These are phyloP conservation scores for Suhomyces anneliseae DNA, from an alignment of 1,139 yeast species.

Conservation along the genomic window DNA sequence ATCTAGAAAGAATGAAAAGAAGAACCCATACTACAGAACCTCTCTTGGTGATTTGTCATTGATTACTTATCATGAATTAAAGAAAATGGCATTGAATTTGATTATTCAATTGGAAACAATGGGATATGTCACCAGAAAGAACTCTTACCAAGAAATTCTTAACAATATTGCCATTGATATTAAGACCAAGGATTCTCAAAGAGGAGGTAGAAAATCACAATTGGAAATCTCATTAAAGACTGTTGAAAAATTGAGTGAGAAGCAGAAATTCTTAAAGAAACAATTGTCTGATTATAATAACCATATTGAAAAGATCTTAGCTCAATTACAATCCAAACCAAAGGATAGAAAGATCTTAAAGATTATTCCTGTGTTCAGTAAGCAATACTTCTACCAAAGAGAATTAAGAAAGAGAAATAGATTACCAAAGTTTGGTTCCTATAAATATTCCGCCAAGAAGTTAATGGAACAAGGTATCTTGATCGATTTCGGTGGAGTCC, in stretches of 20 bases:
- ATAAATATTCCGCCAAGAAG: slow-evolving; percentile 75
- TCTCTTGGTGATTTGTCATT: slow-evolving; percentile 55
- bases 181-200: slow-evolving; percentile 70
- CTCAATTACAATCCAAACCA: slow-evolving; percentile 57
- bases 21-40: slow-evolving; percentile 39
- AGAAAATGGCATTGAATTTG: slow-evolving; percentile 72
- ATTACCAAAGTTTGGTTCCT: slow-evolving; percentile 78
- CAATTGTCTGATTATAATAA: slow-evolving; percentile 66
- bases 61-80: slow-evolving; percentile 71
- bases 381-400: slow-evolving; percentile 75
- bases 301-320: slow-evolving; percentile 67
- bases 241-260: slow-evolving; percentile 56
- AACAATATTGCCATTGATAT: slow-evolving; percentile 87
- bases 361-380: slow-evolving; percentile 65
- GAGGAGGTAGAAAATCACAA: slow-evolving; percentile 63
- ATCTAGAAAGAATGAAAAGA: slow-evolving; percentile 23
- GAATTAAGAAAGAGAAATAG: slow-evolving; percentile 68
- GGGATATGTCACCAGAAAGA: slow-evolving; percentile 64
- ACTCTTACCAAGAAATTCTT: slow-evolving; percentile 75
- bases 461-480: slow-evolving; percentile 73
- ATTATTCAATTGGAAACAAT: slow-evolving; percentile 72
- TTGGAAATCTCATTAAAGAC: slow-evolving; percentile 61
- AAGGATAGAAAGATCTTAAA: slow-evolving; percentile 54
- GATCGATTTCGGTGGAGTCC: slow-evolving; percentile 53
- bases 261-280: slow-evolving; percentile 58